Evolutionary conservation across 2,329 filamentous ascomycete species (phyloP), one percentile per base, ranked within the genome.

Genomic region (Fusarium secorum): DNA sequence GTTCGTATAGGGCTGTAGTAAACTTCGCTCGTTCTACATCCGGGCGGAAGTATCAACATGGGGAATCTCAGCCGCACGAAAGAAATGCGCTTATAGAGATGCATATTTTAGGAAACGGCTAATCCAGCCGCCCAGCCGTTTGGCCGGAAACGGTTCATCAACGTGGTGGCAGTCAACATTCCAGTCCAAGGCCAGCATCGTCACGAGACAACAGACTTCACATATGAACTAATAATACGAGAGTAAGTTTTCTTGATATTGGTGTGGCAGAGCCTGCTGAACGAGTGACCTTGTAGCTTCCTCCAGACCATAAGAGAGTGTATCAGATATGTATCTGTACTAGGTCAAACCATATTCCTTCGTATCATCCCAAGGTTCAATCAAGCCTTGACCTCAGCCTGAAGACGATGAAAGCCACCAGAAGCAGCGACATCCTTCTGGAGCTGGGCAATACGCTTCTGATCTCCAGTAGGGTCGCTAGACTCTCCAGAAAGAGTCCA

Each of bases 381-480:
- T 46, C 11, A 75, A 52, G 71, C 73, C 65, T 73, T 71, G 17
- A 65, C 54, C 44, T 68, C 73, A 49, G 55, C 64, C 30, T 73
- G 69, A 15, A 89, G 80, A 46, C 88, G 81, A 57, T 83, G 84
- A 80, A 90, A 94, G 5, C 92, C 91, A 45, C 92, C 92, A 42
- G 86, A 81, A 44, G 79, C 80, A 52, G 90, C 89, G 69, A 94
- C 87, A 60, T 88, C 84, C 80, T 90, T 85, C 84, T 94, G 92
- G 74, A 94, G 81, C 73, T 85, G 84, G 7, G 85, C 88, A 89
- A 94, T 94, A 41, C 86, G 85, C 87, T 91, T 92, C 87, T 94
- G 91, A 75, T 94, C 91, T 15, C 89, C 91, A 3, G 81, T 85
- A 0, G 91, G 92, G 78, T 94, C 91, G 44, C 80, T 78, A 0